A percentile compares a stretch with the other conserved stretches of the same genome.
Conservation (phyloP, 345 rosid species). For the Eucalyptus marginata region DNA sequence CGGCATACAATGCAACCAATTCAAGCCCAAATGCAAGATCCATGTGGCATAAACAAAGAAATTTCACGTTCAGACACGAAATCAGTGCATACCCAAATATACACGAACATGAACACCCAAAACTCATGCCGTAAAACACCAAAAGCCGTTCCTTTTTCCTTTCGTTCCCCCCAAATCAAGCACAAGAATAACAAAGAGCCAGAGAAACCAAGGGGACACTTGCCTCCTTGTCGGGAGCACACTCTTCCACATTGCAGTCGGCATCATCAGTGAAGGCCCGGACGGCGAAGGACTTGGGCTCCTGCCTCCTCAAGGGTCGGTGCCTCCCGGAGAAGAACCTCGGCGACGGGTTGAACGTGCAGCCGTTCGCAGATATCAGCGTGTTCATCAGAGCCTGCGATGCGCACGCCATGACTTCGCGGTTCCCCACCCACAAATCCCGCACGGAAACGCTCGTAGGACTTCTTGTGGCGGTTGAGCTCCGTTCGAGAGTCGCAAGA, state of each 20-base stretch:
- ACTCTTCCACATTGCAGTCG: slow-evolving; percentile 81
- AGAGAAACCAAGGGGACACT: background rate
- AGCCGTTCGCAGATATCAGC: slow-evolving; percentile 47
- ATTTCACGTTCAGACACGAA: background rate
- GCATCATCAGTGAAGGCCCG: slow-evolving; percentile 43
- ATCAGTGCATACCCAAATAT: background rate
- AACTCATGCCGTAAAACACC: background rate
- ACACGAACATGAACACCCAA: background rate
- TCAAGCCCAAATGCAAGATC: background rate
- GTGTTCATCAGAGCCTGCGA: slow-evolving; percentile 30
- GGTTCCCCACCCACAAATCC: background rate
- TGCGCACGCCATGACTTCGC: slow-evolving; percentile 33
- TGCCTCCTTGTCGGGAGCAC: slow-evolving; percentile 99
- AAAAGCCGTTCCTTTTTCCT: background rate
- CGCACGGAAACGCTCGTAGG: background rate
- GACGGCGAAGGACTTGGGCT: slow-evolving; percentile 14
- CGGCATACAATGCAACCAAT: background rate
- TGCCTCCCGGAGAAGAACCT: slow-evolving; percentile 4
- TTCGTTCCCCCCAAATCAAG: background rate
- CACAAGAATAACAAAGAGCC: background rate
- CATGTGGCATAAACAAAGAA: background rate
- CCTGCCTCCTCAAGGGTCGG: background rate
- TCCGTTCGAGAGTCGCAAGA: background rate
- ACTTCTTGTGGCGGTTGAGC: background rate
- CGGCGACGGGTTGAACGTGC: slow-evolving; percentile 31